Conservation (phyloP, 345 rosid genomes). For the Populus nigra region DNA sequence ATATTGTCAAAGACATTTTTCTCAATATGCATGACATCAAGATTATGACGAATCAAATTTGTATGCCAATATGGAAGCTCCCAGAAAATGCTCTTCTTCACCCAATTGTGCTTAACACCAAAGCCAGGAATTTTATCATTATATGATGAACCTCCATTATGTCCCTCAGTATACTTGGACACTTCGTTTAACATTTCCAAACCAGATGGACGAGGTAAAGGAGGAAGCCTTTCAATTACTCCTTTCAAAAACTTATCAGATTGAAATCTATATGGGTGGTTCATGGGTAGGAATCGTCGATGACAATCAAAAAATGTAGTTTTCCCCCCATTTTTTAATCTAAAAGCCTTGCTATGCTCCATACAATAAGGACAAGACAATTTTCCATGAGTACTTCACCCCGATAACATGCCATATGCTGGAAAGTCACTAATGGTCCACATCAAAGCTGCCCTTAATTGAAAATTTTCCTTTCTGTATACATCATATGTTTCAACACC, state of each 20-base stretch:
- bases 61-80: too few species aligned
- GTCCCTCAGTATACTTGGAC: too few species aligned
- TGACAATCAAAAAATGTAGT: not conserved
- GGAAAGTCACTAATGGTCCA: not conserved
- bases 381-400: not conserved
- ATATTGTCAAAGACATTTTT: too few species aligned
- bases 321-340: conserved; percentile 4
- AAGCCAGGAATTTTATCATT: too few species aligned
- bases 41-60: too few species aligned
- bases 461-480: not conserved
- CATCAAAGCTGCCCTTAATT: not conserved
- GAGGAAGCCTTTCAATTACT: not conserved
- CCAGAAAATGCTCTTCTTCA: too few species aligned
- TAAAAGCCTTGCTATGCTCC: not conserved
- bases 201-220: not conserved
- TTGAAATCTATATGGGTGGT: not conserved
- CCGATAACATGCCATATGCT: not conserved
- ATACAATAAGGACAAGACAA: not conserved
- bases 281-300: not conserved
- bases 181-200: too few species aligned
- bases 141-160: too few species aligned
- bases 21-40: too few species aligned
- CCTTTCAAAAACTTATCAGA: not conserved
- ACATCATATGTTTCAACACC: not conserved
- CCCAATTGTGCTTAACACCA: too few species aligned